Percentiles rank a stretch among this genome's conserved stretches.
phyloP scores from a whole-genome alignment of 768 basidiomycete species.

The Saitozyma podzolica region DNA sequence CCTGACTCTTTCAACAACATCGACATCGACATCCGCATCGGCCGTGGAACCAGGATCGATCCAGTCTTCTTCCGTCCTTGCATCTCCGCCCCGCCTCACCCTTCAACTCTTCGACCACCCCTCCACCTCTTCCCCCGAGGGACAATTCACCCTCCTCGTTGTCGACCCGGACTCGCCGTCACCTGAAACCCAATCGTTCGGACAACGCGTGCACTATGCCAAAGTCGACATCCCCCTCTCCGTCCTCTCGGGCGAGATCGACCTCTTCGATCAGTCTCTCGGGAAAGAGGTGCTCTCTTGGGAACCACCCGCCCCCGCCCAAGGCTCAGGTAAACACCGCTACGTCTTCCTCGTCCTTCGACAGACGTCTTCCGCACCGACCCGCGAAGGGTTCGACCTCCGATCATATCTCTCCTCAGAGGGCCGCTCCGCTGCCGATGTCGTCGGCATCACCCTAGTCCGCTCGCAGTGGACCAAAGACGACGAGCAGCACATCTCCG shows the following conservation, averaged over 20 bases:
- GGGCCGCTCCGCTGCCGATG: not conserved
- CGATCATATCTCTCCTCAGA: slow-evolving; percentile 5
- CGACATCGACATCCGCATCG: not conserved
- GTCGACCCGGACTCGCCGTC: slow-evolving; percentile 90
- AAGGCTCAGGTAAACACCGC: slow-evolving; percentile 86
- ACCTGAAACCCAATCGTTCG: slow-evolving; percentile 62
- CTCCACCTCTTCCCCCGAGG: slow-evolving; percentile 1
- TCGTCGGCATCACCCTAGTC: slow-evolving; percentile 21
- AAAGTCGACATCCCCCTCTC: slow-evolving; percentile 60
- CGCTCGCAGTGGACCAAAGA: slow-evolving; percentile 15
- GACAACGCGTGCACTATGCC: slow-evolving; percentile 19
- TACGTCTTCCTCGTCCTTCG: slow-evolving; percentile 75
- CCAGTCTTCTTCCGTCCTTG: slow-evolving; percentile 58
- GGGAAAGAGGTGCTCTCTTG: slow-evolving; percentile 57
- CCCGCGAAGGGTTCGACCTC: slow-evolving; percentile 19
- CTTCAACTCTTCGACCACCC: slow-evolving; percentile 66
- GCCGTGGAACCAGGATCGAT: slow-evolving; percentile 32
- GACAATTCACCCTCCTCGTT: slow-evolving; percentile 76
- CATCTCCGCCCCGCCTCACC: slow-evolving; percentile 64
- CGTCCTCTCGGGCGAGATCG: slow-evolving; percentile 38
- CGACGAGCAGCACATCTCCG: slow-evolving; percentile 10
- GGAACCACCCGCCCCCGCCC: slow-evolving; percentile 87
- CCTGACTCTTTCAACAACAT: slow-evolving; percentile 55
- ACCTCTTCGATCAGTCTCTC: slow-evolving; percentile 19
- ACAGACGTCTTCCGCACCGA: slow-evolving; percentile 56